Evolutionary conservation across 192 early-diverging fungal genomes (phyloP), one percentile per base, ranked within the genome.

Genomic region (Coemansia sp.): DNA sequence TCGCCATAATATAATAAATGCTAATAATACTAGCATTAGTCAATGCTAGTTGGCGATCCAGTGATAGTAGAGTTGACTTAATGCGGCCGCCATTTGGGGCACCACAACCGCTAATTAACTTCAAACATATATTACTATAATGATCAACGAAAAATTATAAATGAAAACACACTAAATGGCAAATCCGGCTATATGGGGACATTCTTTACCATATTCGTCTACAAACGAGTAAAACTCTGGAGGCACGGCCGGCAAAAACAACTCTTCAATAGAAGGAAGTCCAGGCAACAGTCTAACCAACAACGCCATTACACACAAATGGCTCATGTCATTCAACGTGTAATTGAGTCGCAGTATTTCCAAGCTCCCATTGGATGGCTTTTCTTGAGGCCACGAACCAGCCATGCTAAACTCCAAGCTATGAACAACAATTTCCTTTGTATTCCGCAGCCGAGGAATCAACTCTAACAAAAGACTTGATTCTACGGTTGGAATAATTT

Each of bases 161-260:
- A 35, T 8, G 32, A 35, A 35, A 35, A 35, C 1, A 35, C 32
- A 35, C 32, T 35, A 47, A 47, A 47, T 2, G 2, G 35, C 47
- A 61, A 61, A 61, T 8, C 60, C 60, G 1, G 60, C 60, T 3
- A 61, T 61, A 32, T 61, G 60, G 0, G 60, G 60, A 35, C 35
- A 51, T 2, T 14, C n/a, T 10, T 27, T 27, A n/a, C 41, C 58
- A 47, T 61, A 50, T 27, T 49, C 60, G 2, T 25, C n/a, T n/a
- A 61, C 60, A 45, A 61, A 45, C 9, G 60, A 14, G 22, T 32
- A 61, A 19, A 61, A 61, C 19, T 51, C 23, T 7, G 23, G 48
- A 14, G 47, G 47, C 47, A 61, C 19, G 4, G 9, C 6, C 7
- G 60, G 60, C 23, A 61, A 14, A 61, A 61, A 61, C 29, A 61